Evolutionary conservation across 345 rosid genomes (phyloP), one percentile per base, ranked within the genome.

Genomic region (Corchorus capsularis): DNA sequence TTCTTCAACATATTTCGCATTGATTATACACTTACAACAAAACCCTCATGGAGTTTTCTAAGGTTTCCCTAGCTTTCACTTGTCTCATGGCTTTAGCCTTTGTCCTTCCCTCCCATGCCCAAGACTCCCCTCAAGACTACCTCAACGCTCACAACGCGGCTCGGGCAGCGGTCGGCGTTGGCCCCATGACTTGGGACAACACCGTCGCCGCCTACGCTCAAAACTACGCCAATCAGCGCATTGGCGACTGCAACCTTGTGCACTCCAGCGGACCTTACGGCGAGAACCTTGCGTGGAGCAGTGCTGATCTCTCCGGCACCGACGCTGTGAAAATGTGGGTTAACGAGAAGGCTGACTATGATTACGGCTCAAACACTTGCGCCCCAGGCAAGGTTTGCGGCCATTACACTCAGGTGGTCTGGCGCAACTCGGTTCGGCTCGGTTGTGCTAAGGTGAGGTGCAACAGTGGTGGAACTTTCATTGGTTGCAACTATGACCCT

Each of bases 341-440:
- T 2, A 60, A 64, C 41, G 97, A 90, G 84, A 84, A 85, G 83
- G 73, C 69, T 5, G 2, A 72, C 60, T 94, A 92, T 53, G 77
- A 89, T 62, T 79, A 86, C 71, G 60, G 56, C 66, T 72, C 94
- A 19, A 92, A 89, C 75, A 73, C 82, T 4, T 92, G 97, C 71
- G 78, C 77, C 16, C 73, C 79, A 3, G 86, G 86, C 6, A 46
- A 82, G 32, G 77, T 74, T 56, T 92, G 97, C 78, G 86, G 87
- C 17, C 97, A 92, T 72, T 92, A 92, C 69, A 90, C 97, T 3
- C 93, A 92, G 75, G 85, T 89, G 37, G 95, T 92, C 50, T 90
- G 95, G 95, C 81, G 87, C 34, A 70, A 79, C 68, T 81, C 93
- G 2, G 81, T 79, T 68, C 79, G 81, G 9, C 63, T 92, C 0